Base-by-base conservation (phyloP, 2,329 filamentous ascomycete species). In the Fusarium odoratissimum region DNA sequence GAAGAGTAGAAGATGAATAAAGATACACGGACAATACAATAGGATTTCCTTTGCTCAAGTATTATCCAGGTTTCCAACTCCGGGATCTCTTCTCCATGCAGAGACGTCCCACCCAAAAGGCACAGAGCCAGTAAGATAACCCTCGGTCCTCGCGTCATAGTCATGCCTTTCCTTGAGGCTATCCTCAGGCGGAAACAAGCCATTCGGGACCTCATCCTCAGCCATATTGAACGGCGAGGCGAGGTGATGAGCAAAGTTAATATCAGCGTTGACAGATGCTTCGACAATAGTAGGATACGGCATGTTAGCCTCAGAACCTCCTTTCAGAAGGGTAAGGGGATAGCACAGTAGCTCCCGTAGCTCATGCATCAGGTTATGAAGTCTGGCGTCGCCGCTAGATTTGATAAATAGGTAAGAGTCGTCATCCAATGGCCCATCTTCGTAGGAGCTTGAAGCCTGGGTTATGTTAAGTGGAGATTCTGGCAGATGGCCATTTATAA, bases 41-140 rank as follows among this genome's bases (percentile, higher is more conserved):
- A 25, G 4, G 2, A 10, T 28, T 46, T 25, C 5, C 13, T 33
- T 33, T 16, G 5, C 19, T 19, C 21, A 35, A 21, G 5, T 3
- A 5, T 11, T 5, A 21, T 35, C 0, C 0, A 2, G 0, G 23
- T 1, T 14, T n/a, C 55, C 11, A 0, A 19, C 23, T 3, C 41
- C 31, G 0, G 14, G 19, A 30, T 49, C 14, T 11, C 25, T 3
- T 7, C 23, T 11, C 31, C 31, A 49, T 0, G 14, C 21, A 0
- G 41, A 58, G 7, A 17, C 1, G 7, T 37, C 31, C 55, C 55
- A 58, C 13, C 23, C 55, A 19, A 37, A 58, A 10, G 55, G 55
- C 1, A n/a, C 55, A n/a, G 55, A 37, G 3, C 55, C 41, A 11
- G 3, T 57, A 13, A 57, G 1, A 37, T 57, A 61, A 1, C 58